Base-by-base conservation (phyloP, 306 rosid species). In the Potentilla sterilis region DNA sequence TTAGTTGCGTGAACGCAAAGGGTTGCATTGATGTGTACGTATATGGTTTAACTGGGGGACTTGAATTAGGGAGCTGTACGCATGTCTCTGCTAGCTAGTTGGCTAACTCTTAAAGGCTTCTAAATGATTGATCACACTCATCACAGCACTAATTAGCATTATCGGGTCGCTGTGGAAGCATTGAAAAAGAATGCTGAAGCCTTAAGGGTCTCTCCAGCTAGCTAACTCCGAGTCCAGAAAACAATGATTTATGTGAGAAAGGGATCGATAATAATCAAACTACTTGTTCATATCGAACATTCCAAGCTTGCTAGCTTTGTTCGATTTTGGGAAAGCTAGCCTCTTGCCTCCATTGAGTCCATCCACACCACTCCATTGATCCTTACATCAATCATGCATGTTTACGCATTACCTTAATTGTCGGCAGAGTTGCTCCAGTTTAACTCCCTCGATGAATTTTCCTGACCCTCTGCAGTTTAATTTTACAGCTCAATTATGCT, bases 381-480 rank as follows among this genome's bases (percentile, higher is more conserved):
- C 5, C 62, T 48, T 37, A 1, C 49, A 35, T 72, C 52, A 2
- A 28, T 37, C 40, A 37, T 73, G 61, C 40, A 37, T 73, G 61
- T 15, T 72, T 63, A 41, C 57, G 0, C 6, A 16, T 5, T 5
- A 51, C 63, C 77, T 16, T 38, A 24, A 67, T 55, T 79, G 89
- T 87, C 85, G 82, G 87, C 80, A 77, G 73, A 54, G 4, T n/a
- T 54, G 2, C 24, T 5, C 57, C 22, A 49, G 19, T 46, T 46
- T 46, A 12, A 14, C 52, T 3, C 1, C 16, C 49, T 46, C 49
- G 49, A 46, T 4, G 22, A 18, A 48, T 48, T 51, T 16, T 51
- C 2, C 57, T 5, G 21, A 18, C 11, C 3, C 24, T 19, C 10
- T 19, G 28, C 28, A 28, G 28, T 28, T 28, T 28, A 28, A 28